Base-by-base conservation (phyloP, 2,329 filamentous ascomycete species). In the Fusarium armeniacum region DNA sequence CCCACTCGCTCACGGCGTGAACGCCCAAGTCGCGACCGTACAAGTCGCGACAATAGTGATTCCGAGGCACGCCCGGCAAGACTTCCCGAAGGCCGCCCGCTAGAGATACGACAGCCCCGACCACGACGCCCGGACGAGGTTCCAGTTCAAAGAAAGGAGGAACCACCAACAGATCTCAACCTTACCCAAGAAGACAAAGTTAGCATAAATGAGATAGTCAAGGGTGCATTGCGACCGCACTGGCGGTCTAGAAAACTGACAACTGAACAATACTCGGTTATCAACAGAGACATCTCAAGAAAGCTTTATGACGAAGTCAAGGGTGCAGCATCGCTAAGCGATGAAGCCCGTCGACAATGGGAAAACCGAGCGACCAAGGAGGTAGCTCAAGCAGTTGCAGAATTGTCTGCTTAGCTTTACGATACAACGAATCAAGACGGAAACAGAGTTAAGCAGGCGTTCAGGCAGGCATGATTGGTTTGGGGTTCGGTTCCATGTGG, bases 261-360 rank as follows among this genome's bases (percentile, higher is more conserved):
- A 20, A 93, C 94, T 72, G 93, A 97, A 63, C 91, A 98, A 79
- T 99, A 97, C 78, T 95, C 93, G 4, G 89, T 89, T 59, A 97
- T 98, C 80, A 98, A 98, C 77, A 90, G 94, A 67, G 91, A 92
- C 64, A 90, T 98, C 35, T 98, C 93, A 43, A 91, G 93, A 61
- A 92, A 91, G 81, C 84, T 99, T 62, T 99, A 99, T 80, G 93
- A 89, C 69, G 86, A 89, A 65, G 84, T 88, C 46, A 83, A 83
- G 49, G 82, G 85, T 65, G 84, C 84, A 16, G 81, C 84, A 22
- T 80, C 83, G 26, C 84, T 96, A 32, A 87, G 92, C 74, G 86
- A 91, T 24, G 87, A 89, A 30, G 87, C 88, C 58, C 87, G 89
- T 60, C 87, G 87, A 69, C 86, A 86, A 49, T 93, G 93, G 86